phyloP scores from a whole-genome alignment of 495 filamentous ascomycete genomes.

The Neurospora sp. region DNA sequence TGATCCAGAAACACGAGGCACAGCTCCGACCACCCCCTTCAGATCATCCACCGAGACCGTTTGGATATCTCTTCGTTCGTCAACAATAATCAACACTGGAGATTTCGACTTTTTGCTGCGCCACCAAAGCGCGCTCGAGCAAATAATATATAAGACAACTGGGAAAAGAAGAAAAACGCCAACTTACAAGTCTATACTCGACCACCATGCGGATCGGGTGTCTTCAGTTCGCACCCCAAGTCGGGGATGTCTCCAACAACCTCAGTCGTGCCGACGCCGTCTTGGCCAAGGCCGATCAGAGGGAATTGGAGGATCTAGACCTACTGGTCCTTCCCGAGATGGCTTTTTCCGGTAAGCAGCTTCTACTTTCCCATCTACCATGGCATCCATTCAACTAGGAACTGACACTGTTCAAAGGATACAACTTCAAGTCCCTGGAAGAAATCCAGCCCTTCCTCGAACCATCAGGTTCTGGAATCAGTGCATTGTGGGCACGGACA shows the following conservation, averaged over 20 bases:
- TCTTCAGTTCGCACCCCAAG: constrained; percentile 65
- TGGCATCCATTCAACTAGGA: not conserved
- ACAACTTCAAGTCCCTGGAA: constrained; percentile 75
- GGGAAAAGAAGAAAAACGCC: not conserved
- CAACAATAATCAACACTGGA: not conserved
- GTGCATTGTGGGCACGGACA: constrained; percentile 67
- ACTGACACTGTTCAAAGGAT: constrained; percentile 45
- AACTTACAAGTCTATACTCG: not conserved
- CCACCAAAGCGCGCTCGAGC: not conserved
- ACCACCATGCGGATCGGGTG: constrained; percentile 65
- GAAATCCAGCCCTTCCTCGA: constrained; percentile 79
- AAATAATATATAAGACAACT: not conserved
- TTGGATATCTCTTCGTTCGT: not conserved
- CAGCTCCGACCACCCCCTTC: not conserved
- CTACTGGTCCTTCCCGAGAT: constrained; percentile 80
- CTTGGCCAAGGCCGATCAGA: constrained; percentile 44
- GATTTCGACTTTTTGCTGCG: not conserved
- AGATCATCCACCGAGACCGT: not conserved
- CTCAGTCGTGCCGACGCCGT: constrained; percentile 63
- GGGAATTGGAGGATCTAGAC: constrained; percentile 50
- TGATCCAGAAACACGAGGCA: not conserved
- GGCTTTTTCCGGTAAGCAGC: constrained; percentile 67
- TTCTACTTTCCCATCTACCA: not conserved
- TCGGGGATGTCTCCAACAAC: constrained; percentile 71
- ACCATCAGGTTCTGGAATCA: constrained; percentile 59